Percentiles rank a stretch among this genome's conserved stretches.
phyloP scores from a whole-genome alignment of 805 yeast species.

The Ascoidea asiatica region DNA sequence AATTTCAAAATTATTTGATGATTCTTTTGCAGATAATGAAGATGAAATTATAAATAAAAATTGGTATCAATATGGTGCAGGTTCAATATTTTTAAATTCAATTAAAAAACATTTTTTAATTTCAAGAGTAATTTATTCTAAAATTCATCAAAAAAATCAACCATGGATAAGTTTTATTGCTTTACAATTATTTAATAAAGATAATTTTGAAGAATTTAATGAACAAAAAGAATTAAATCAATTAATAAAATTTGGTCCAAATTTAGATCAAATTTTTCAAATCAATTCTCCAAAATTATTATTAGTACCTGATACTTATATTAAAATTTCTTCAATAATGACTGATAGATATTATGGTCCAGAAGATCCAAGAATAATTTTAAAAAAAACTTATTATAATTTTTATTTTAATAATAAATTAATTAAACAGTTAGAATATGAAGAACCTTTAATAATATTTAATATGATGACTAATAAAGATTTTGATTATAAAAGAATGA shows the following conservation, averaged over 20 bases:
- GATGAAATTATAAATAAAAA: not conserved
- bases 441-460: constrained; percentile 24
- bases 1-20: not conserved
- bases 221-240: constrained; percentile 2
- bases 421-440: constrained; percentile 19
- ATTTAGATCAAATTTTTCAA: constrained; percentile 12
- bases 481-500: constrained; percentile 1
- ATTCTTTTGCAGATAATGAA: not conserved
- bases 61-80: constrained; percentile 23
- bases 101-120: constrained; percentile 24
- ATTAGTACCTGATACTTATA: not conserved
- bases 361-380: constrained; percentile 18
- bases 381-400: constrained; percentile 12
- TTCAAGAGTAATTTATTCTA: constrained; percentile 19
- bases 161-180: constrained; percentile 18
- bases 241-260: constrained; percentile 15
- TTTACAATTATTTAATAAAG: constrained; percentile 14
- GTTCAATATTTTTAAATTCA: constrained; percentile 22
- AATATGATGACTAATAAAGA: constrained; percentile 14
- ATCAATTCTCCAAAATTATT: constrained; percentile 9
- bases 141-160: constrained; percentile 14
- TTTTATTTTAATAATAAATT: constrained; percentile 24
- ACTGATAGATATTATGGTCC: constrained; percentile 11
- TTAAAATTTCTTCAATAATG: not conserved
- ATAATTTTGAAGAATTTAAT: too few relatives aligned